phyloP scores from a whole-genome alignment of 176 grass and related monocot genomes.

The Saccharum officinarum region DNA sequence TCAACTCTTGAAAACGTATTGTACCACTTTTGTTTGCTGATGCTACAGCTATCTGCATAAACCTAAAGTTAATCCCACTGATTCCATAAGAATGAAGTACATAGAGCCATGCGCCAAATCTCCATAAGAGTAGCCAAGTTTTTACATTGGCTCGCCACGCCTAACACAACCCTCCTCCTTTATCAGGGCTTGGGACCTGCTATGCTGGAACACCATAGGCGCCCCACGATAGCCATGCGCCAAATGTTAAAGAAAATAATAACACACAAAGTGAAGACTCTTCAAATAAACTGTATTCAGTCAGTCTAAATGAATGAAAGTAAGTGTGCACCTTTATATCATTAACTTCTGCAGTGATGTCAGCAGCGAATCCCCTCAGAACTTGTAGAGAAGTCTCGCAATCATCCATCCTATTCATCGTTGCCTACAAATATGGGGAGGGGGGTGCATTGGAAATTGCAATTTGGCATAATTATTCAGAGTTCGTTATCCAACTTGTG shows the following conservation, averaged over 20 bases:
- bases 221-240: not conserved
- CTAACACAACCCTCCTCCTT: too few relatives aligned
- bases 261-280: too few relatives aligned
- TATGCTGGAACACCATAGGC: too few relatives aligned
- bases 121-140: too few relatives aligned
- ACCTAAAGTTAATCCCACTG: not conserved
- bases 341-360: slow-evolving; percentile 80
- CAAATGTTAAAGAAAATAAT: not conserved
- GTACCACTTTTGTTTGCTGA: slow-evolving; percentile 71
- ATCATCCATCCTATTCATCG: slow-evolving; percentile 88
- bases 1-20: slow-evolving; percentile 77
- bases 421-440: slow-evolving; percentile 51
- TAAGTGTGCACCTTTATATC: slow-evolving; percentile 76
- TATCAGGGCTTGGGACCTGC: too few relatives aligned
- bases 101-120: not conserved
- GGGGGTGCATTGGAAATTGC: not conserved
- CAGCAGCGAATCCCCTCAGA: slow-evolving; percentile 86
- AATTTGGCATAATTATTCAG: not conserved
- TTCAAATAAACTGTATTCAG: too few relatives aligned
- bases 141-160: too few relatives aligned
- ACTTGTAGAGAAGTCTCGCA: slow-evolving; percentile 88
- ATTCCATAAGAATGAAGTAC: not conserved
- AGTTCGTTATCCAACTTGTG: not conserved
- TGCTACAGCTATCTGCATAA: slow-evolving; percentile 64
- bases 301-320: not conserved